phyloP scores from a whole-genome alignment of 768 basidiomycete genomes.

The Hericium rajendrae region DNA sequence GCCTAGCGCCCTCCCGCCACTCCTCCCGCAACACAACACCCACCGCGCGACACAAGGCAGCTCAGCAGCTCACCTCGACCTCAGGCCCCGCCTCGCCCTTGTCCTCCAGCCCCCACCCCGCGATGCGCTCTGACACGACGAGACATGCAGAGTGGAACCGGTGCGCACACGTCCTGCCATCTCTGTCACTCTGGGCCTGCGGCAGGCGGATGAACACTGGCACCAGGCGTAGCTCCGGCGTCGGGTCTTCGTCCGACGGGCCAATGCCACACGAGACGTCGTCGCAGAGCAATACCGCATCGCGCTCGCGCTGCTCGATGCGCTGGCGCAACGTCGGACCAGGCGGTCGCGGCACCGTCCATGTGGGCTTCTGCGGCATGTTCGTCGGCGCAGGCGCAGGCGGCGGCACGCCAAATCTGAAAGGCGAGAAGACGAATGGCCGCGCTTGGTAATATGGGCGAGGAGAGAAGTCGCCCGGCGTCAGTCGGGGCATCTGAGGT shows the following conservation, averaged over 20 bases:
- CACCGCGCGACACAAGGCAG: constrained; percentile 55
- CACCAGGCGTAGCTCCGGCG: constrained; percentile 24
- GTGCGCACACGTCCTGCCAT: constrained; percentile 44
- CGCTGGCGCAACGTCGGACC: constrained; percentile 65
- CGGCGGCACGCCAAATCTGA: not conserved
- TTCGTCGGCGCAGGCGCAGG: constrained; percentile 1
- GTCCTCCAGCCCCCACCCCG: constrained; percentile 42
- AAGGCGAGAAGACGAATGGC: constrained; percentile 6
- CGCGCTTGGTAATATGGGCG: constrained; percentile 40
- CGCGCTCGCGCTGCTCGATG: constrained; percentile 63
- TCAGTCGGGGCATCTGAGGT: constrained; percentile 51
- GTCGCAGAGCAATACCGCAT: constrained; percentile 61
- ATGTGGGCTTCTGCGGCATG: constrained; percentile 33
- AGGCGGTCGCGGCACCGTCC: constrained; percentile 54
- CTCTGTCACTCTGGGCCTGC: constrained; percentile 27
- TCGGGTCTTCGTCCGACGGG: constrained; percentile 64
- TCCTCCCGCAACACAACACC: constrained; percentile 50
- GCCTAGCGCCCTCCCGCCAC: constrained; percentile 42
- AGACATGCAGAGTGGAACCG: constrained; percentile 66
- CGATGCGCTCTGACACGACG: constrained; percentile 55
- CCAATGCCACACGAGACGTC: constrained; percentile 72
- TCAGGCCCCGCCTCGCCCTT: constrained; percentile 19
- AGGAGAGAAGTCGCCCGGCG: constrained; percentile 73
- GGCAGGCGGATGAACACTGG: constrained; percentile 28
- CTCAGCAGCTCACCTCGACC: constrained; percentile 68